Base-by-base conservation (phyloP, 2,329 filamentous ascomycete species). In the Penicillium polonicum region DNA sequence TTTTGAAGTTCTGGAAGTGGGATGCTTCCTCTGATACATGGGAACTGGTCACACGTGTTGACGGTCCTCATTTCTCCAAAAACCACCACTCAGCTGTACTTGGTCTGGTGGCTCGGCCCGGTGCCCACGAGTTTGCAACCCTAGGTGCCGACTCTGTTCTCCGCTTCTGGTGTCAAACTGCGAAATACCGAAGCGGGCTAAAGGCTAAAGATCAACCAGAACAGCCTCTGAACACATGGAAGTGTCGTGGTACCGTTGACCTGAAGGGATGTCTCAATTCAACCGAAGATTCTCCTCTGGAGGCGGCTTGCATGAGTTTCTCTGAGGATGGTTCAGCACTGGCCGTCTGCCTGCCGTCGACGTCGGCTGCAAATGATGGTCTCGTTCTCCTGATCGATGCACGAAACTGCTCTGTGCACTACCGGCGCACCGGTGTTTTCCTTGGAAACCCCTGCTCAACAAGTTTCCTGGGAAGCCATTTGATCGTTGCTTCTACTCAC, bases 1-100 rank as follows among this genome's bases (percentile, higher is more conserved):
- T 89, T 68, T 80, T 99, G 49, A 97, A 96, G 71, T 94, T 99
- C 72, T 99, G 94, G 94, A 87, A 72, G 75, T 89, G 76, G 85
- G 84, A 76, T 70, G 79, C 67, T 68, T 80, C 68, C 70, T 80
- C 69, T 70, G 84, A 69, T 69, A 78, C 65, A 15, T 91, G 94
- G 81, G 86, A 90, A 60, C 80, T 99, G 12, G 86, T 91, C 51
- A 89, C 92, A 2, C 86, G 93, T 58, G 85, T 97, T 53, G 92
- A 96, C 71, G 83, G 86, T 9, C 92, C 94, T 17, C 93, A 99
- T 74, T 82, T 84, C 55, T 74, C 78, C 58, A 81, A 85, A 12
- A 72, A 75, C 7, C 74, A 75, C 27, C 76, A 82, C 35, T 81
- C 80, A 44, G 78, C 81, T 5, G 82, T 97, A 2, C 83, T 96